Percentiles rank a stretch among this genome's conserved stretches.
These are phyloP conservation scores for Geranium incanum DNA, from an alignment of 441 rosid species.

Conservation along the genomic window DNA sequence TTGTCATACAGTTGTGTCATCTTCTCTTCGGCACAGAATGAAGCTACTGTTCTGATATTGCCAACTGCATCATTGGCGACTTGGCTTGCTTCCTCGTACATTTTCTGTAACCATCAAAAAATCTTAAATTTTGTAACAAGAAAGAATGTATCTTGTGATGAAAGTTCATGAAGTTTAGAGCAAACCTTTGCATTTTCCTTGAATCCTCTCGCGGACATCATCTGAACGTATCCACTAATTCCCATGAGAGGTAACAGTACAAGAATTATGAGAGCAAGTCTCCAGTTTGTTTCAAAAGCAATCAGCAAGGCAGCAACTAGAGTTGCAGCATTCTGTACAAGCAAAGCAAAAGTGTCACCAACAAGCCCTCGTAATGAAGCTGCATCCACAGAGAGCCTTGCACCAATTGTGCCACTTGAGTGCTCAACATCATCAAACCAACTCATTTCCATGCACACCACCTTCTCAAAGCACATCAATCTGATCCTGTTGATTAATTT, in stretches of 20 bases:
- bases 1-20: slow-evolving; percentile 52
- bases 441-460: slow-evolving; percentile 63
- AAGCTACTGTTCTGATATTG: slow-evolving; percentile 80
- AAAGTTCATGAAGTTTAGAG: not conserved
- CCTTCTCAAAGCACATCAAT: slow-evolving; percentile 66
- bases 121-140: not conserved
- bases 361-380: slow-evolving; percentile 44
- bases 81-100: slow-evolving; percentile 87
- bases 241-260: slow-evolving; percentile 43
- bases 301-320: slow-evolving; percentile 43
- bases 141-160: not conserved
- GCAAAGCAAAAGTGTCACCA: slow-evolving; percentile 52
- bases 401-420: slow-evolving; percentile 69
- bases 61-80: slow-evolving; percentile 80
- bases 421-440: slow-evolving; percentile 72
- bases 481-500: slow-evolving; percentile 52
- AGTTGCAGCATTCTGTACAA: slow-evolving; percentile 49
- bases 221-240: slow-evolving; percentile 41
- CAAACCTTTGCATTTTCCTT: slow-evolving; percentile 64
- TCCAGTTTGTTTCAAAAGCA: slow-evolving; percentile 63
- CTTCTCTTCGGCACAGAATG: slow-evolving; percentile 76
- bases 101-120: slow-evolving; percentile 36
- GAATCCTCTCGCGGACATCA: slow-evolving; percentile 47
- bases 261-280: slow-evolving; percentile 39
- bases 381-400: slow-evolving; percentile 64